Evolutionary conservation across 495 filamentous ascomycete species (phyloP).

Genomic region (Aspergillus olivimuriae): DNA sequence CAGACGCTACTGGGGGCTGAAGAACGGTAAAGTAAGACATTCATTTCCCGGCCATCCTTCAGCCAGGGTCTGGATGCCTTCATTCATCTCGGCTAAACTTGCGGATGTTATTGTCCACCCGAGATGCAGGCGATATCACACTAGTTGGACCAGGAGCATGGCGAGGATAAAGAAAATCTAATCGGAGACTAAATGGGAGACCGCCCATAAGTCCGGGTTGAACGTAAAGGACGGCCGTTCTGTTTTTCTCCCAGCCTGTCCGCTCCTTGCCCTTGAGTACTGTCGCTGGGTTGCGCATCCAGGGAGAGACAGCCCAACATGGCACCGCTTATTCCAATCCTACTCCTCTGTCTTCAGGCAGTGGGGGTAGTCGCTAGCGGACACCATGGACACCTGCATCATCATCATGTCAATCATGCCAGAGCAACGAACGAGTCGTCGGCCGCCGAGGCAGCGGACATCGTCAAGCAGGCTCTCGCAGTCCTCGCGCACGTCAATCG

Average conservation of each 20-base stretch:
- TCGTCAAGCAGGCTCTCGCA: background rate
- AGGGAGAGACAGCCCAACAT: background rate
- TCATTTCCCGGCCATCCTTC: background rate
- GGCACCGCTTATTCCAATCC: background rate
- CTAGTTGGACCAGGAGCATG: background rate
- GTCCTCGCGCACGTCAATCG: background rate
- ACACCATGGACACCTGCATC: background rate
- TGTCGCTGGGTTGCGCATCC: background rate
- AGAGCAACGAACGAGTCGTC: background rate
- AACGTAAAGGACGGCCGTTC: background rate
- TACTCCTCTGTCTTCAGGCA: background rate
- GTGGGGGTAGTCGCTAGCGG: background rate
- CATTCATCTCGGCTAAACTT: background rate
- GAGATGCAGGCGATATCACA: background rate
- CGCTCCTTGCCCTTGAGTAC: background rate
- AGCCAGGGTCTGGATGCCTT: background rate
- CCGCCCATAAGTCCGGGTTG: background rate
- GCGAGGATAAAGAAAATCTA: background rate
- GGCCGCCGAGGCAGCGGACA: background rate
- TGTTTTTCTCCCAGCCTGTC: background rate
- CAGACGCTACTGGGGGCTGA: background rate
- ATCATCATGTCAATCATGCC: background rate
- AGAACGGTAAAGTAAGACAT: background rate
- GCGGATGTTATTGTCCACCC: background rate
- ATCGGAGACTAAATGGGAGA: background rate